A percentile compares a stretch with the other conserved stretches of the same genome.
phyloP scores from a whole-genome alignment of 495 filamentous ascomycete species.

The Aspergillus baeticus region DNA sequence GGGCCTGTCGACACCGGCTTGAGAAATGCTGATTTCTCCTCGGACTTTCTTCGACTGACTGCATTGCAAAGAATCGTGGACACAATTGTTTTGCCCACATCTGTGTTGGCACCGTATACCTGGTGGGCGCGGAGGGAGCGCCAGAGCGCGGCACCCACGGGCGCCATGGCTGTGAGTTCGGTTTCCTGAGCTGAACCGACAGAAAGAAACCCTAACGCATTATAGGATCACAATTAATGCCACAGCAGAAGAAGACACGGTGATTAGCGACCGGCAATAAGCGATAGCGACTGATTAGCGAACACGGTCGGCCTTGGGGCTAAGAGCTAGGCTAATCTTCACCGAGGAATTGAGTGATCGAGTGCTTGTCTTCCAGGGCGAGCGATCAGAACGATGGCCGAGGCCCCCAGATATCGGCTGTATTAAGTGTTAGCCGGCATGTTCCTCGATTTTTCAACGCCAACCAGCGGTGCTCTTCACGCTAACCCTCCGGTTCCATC shows the following conservation, averaged over 20 bases:
- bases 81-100: slow-evolving; percentile 77
- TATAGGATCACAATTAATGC: not conserved
- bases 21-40: slow-evolving; percentile 57
- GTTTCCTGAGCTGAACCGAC: not conserved
- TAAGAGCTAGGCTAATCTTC: not conserved
- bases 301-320: no score
- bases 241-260: not conserved
- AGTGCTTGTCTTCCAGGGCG: not conserved
- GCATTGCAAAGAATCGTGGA: slow-evolving; percentile 68
- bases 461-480: not conserved
- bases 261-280: not conserved
- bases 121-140: slow-evolving; percentile 63
- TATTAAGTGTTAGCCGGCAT: not conserved
- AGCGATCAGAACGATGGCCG: not conserved
- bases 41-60: slow-evolving; percentile 36
- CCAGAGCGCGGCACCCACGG: slow-evolving; percentile 54
- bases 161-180: slow-evolving; percentile 28
- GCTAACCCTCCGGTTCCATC: not conserved
- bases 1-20: slow-evolving; percentile 78
- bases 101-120: slow-evolving; percentile 76
- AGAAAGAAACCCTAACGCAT: not conserved
- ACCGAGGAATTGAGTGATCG: not conserved
- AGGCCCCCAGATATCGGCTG: not conserved
- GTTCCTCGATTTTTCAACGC: not conserved
- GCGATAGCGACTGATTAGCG: not conserved